phyloP scores from a whole-genome alignment of 169 alveolate genomes.

The Plasmodium reichenowi region DNA sequence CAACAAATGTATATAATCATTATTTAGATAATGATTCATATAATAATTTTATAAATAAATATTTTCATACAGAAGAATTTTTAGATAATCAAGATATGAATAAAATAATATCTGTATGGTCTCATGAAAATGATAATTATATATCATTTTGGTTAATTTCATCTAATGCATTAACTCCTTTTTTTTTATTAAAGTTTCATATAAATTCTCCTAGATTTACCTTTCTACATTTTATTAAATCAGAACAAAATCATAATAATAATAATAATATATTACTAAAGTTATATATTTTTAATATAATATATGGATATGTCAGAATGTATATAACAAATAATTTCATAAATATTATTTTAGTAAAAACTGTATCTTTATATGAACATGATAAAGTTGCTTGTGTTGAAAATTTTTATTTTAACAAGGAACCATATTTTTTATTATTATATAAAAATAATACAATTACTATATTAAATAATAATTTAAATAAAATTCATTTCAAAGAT shows the following conservation, averaged over 20 bases:
- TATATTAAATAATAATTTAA: slow-evolving; percentile 22
- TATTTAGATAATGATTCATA: neutral
- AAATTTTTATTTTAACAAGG: slow-evolving; percentile 3
- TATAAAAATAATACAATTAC: neutral
- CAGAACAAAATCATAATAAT: neutral
- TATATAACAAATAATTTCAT: slow-evolving; percentile 23
- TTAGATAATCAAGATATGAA: neutral
- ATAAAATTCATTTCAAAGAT: neutral
- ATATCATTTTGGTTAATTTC: slow-evolving; percentile 47
- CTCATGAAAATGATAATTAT: slow-evolving; percentile 43
- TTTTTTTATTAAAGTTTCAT: slow-evolving; percentile 36
- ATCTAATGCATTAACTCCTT: slow-evolving; percentile 35
- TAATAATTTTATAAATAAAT: neutral
- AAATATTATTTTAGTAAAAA: neutral
- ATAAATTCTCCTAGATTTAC: slow-evolving; percentile 35
- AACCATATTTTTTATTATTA: slow-evolving; percentile 19
- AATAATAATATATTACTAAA: neutral
- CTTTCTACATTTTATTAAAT: slow-evolving; percentile 9
- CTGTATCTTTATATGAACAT: neutral
- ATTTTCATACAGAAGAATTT: neutral
- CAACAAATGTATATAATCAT: slow-evolving; percentile 22
- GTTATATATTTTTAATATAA: slow-evolving; percentile 34
- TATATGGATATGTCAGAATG: neutral
- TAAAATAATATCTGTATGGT: slow-evolving; percentile 62
- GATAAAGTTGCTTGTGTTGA: neutral